Conservation (phyloP, 2,329 filamentous ascomycete species). For the Ilyonectria sp. region DNA sequence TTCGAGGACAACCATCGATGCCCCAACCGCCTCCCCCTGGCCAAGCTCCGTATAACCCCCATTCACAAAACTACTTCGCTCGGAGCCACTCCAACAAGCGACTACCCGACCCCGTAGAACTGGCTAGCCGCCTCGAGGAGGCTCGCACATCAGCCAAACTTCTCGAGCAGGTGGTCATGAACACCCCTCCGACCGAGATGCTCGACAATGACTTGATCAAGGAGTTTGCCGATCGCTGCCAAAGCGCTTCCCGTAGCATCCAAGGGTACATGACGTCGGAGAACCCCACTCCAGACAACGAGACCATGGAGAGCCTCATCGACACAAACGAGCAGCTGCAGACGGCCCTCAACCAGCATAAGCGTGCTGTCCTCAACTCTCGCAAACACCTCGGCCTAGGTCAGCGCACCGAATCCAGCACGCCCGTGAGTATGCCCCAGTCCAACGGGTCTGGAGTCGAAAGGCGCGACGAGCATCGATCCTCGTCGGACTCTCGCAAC, state of each 20-base stretch:
- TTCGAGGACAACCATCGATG: constrained; percentile 38
- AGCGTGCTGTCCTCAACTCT: constrained; percentile 80
- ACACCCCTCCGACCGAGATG: constrained; percentile 83
- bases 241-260: constrained; percentile 83
- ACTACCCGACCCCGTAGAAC: constrained; percentile 80
- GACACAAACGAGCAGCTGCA: constrained; percentile 95
- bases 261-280: constrained; percentile 88
- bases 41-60: constrained; percentile 49
- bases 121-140: constrained; percentile 89
- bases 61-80: constrained; percentile 72
- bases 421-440: constrained; percentile 47
- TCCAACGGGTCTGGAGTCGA: constrained; percentile 50
- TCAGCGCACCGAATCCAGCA: constrained; percentile 48
- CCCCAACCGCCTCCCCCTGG: constrained; percentile 23
- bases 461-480: constrained; percentile 32
- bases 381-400: constrained; percentile 67
- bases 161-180: constrained; percentile 91
- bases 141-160: constrained; percentile 92
- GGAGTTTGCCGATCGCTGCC: constrained; percentile 92
- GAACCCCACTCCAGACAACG: constrained; percentile 87
- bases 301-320: constrained; percentile 93
- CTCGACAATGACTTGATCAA: constrained; percentile 89
- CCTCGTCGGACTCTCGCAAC: constrained; percentile 36
- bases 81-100: constrained; percentile 63
- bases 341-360: constrained; percentile 85